phyloP scores from a whole-genome alignment of 2,329 filamentous ascomycete genomes.

The Calonectria pauciramosa region DNA sequence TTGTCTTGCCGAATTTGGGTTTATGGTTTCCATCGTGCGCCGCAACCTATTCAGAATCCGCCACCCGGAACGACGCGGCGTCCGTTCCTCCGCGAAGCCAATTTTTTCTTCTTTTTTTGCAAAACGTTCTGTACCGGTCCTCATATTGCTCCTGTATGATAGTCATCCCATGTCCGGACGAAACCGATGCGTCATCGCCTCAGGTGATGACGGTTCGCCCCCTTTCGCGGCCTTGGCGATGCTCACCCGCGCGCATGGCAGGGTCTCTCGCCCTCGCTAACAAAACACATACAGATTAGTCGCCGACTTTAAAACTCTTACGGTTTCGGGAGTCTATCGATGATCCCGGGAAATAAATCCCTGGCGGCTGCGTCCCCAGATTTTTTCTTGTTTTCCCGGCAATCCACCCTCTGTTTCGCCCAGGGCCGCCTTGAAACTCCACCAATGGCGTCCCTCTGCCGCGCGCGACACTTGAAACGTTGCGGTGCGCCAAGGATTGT shows the following conservation, averaged over 20 bases:
- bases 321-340: slow-evolving; percentile 29
- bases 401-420: slow-evolving; percentile 25
- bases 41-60: not conserved
- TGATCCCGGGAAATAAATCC: slow-evolving; percentile 28
- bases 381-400: slow-evolving; percentile 9
- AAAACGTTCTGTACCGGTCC: not conserved
- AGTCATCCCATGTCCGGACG: slow-evolving; percentile 1
- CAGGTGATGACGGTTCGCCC: not conserved
- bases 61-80: not conserved
- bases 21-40: not conserved
- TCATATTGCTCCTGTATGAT: not conserved
- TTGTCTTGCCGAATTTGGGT: not conserved
- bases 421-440: slow-evolving; percentile 26
- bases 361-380: slow-evolving; percentile 26
- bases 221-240: not conserved
- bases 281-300: too few relatives aligned
- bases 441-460: slow-evolving; percentile 32
- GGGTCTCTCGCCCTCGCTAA: not conserved
- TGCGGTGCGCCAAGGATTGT: slow-evolving; percentile 24
- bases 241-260: not conserved
- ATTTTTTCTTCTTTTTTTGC: too few relatives aligned
- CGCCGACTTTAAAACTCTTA: slow-evolving; percentile 27
- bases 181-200: not conserved
- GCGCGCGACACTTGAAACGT: slow-evolving; percentile 32
- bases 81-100: not conserved